Base-by-base conservation (phyloP, 192 early-diverging fungal species). In the Phycomyces blakesleeanus region DNA sequence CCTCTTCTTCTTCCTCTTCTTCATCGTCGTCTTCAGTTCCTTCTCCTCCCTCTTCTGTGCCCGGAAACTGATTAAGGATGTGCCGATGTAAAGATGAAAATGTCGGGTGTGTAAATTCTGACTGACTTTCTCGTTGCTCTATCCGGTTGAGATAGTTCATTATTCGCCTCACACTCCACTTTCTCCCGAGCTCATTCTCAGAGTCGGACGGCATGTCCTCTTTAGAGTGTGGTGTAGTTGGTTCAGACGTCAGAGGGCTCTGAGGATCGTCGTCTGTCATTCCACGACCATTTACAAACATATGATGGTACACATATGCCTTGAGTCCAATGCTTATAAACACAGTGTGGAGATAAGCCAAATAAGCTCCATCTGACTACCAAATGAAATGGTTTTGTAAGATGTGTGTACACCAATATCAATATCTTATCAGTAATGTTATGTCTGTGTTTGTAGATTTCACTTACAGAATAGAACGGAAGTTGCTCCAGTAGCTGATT, bases 291-390 rank as follows among this genome's bases (percentile, higher is more conserved):
- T 14, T 18, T 2, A 70, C 27, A 41, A 51, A 66, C 34, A 66
- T 24, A 41, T 75, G 73, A 54, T 75, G 56, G 26, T 68, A 59
- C 10, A 67, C 59, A 63, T 70, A 75, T 7, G 68, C 68, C 47
- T 63, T 62, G 22, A 75, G 47, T 20, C 63, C 57, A 39, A 75
- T 75, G 34, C 24, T 61, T 41, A 75, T 64, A 29, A 75, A 75
- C 7, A 69, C 49, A 0, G 73, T 66, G 22, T 70, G 73, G 37
- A 75, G 38, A 26, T 75, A 65, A 3, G 73, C 73, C 18, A 75
- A 14, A 6, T 64, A 65, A 4, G 73, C 58, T 5, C 41, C 64
- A 44, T 75, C 73, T 9, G 67, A 57, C 64, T 73, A 42, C 6
- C 9, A 59, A 39, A 34, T 29, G n/a, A n/a, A n/a, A n/a, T n/a